Evolutionary conservation across 2,329 filamentous ascomycete genomes (phyloP).

Genomic region (Sphaerulina populicola): DNA sequence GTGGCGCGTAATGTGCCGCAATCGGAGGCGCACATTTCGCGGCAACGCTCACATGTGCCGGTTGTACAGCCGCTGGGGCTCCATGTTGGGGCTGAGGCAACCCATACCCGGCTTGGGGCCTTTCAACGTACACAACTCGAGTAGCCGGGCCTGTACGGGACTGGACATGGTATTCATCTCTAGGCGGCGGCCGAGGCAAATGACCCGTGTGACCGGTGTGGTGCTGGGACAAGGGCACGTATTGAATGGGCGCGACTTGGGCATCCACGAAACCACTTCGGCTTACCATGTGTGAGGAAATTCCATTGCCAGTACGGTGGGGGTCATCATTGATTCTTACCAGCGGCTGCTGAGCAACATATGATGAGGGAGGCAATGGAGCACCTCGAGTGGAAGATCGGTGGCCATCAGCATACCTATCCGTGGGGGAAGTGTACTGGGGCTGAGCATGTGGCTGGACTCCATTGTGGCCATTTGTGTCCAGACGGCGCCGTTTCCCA

Average conservation of each 20-base stretch:
- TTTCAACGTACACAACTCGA: constrained; percentile 10
- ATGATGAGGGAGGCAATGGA: not conserved
- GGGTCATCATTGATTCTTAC: not conserved
- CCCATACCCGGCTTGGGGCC: constrained; percentile 5
- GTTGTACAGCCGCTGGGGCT: constrained; percentile 31
- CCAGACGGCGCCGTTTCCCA: constrained; percentile 12
- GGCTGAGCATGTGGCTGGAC: not conserved
- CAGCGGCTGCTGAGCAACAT: not conserved
- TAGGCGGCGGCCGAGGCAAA: not conserved
- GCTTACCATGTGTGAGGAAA: not conserved
- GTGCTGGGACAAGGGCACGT: constrained; percentile 8
- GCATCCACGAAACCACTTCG: constrained; percentile 16
- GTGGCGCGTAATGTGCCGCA: not conserved
- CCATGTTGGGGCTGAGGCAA: constrained; percentile 26
- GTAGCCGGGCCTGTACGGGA: not conserved
- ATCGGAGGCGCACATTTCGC: not conserved
- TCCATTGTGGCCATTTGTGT: constrained; percentile 4
- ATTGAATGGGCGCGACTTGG: constrained; percentile 22
- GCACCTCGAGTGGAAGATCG: not conserved
- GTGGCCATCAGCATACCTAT: not conserved
- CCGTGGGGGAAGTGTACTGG: not conserved
- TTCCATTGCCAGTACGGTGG: not conserved
- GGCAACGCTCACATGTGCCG: constrained; percentile 15
- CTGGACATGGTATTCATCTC: not conserved
- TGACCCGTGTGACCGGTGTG: not conserved